A percentile compares a stretch with the other conserved stretches of the same genome.
phyloP scores from a whole-genome alignment of 2,329 filamentous ascomycete genomes.

The Macrophomina pseudophaseolina region DNA sequence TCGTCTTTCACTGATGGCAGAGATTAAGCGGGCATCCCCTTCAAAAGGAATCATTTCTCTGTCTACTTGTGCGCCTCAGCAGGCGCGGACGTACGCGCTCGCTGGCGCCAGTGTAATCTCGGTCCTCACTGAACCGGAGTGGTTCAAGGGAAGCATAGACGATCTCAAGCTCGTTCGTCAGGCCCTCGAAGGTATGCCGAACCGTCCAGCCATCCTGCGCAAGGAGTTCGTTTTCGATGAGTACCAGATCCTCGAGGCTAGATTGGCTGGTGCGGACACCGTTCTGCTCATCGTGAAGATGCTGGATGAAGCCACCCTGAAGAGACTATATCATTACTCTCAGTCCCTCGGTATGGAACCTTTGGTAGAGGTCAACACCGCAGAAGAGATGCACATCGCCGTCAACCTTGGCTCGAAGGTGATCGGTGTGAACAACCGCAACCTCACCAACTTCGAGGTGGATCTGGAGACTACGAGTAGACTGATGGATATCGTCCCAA shows the following conservation, averaged over 20 bases:
- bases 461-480: conserved; percentile 91
- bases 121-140: conserved; percentile 96
- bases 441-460: conserved; percentile 95
- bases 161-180: conserved; percentile 87
- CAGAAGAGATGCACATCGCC: conserved; percentile 88
- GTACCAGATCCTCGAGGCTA: conserved; percentile 95
- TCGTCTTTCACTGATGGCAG: conserved; percentile 91
- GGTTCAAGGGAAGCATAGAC: conserved; percentile 98
- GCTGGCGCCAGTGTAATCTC: conserved; percentile 97
- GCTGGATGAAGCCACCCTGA: conserved; percentile 77
- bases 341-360: conserved; percentile 94
- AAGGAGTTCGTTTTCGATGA: conserved; percentile 99
- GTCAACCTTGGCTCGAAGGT: conserved; percentile 85
- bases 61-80: conserved; percentile 82
- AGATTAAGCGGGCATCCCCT: conserved; percentile 95
- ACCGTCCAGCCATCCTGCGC: conserved; percentile 86
- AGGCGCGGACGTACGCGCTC: conserved; percentile 89
- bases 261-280: conserved; percentile 91
- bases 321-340: conserved; percentile 85
- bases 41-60: conserved; percentile 95
- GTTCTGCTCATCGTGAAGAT: conserved; percentile 98
- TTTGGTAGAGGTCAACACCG: conserved; percentile 93
- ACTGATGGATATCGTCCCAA: conserved; percentile 82
- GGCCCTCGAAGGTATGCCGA: conserved; percentile 87
- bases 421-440: conserved; percentile 97